Evolutionary conservation across 2,329 filamentous ascomycete species (phyloP).

Genomic region (Curvularia verruculosa): DNA sequence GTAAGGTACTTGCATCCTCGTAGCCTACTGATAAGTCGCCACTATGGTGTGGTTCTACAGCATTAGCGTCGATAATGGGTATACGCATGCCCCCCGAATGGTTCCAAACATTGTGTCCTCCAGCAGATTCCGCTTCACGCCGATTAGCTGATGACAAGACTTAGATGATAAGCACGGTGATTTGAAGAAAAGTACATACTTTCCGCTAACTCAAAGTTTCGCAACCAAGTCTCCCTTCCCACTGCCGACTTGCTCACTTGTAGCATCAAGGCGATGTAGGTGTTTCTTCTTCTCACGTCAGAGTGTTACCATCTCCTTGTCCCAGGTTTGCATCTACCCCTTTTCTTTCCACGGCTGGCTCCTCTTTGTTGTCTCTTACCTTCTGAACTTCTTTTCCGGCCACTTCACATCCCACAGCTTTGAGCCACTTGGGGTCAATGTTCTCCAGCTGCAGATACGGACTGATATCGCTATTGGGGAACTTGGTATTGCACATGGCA

Average conservation of each 20-base stretch:
- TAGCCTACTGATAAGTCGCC: neutral
- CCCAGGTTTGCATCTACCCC: neutral
- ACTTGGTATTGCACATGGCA: constrained; percentile 32
- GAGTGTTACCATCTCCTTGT: neutral
- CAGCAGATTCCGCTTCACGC: neutral
- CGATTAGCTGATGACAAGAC: neutral
- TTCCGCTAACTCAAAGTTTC: neutral
- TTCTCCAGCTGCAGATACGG: constrained; percentile 51
- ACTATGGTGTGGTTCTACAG: neutral
- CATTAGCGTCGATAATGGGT: neutral
- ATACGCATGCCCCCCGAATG: neutral
- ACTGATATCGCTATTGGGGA: constrained; percentile 40
- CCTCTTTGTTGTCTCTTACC: constrained; percentile 17
- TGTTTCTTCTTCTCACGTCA: neutral
- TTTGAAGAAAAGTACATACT: neutral
- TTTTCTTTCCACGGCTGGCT: constrained; percentile 6
- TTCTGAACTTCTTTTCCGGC: constrained; percentile 23
- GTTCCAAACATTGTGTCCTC: neutral
- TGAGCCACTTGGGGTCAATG: constrained; percentile 53
- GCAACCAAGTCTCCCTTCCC: neutral
- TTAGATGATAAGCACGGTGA: neutral
- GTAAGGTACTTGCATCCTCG: neutral
- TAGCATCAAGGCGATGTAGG: neutral
- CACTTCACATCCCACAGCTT: constrained; percentile 36
- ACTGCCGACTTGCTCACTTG: neutral